Conservation (phyloP, 2,329 filamentous ascomycete species). For the Gaeumannomyces tritici region DNA sequence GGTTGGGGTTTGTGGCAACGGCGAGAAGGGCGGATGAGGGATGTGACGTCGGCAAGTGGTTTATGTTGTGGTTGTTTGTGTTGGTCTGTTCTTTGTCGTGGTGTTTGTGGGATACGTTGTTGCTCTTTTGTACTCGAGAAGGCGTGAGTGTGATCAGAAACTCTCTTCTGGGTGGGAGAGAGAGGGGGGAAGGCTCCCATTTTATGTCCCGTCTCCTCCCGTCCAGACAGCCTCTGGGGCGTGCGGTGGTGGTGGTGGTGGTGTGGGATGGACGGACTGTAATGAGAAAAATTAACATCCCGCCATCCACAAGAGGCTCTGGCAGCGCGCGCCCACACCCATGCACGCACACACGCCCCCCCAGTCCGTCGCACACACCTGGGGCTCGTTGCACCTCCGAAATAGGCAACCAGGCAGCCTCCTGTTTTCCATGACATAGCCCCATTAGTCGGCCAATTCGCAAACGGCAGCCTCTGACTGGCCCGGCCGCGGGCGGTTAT, state of each 20-base stretch:
- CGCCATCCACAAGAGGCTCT: background rate
- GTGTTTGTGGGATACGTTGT: background rate
- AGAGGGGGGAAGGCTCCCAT: background rate
- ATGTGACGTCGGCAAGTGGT: background rate
- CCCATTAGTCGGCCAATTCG: background rate
- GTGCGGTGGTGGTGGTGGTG: too few species aligned
- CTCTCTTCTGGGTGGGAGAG: background rate
- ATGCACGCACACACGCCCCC: background rate
- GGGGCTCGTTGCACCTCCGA: background rate
- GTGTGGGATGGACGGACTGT: background rate
- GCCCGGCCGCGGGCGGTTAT: background rate
- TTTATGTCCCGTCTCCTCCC: conserved; percentile 1
- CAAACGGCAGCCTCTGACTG: background rate
- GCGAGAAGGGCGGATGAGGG: background rate
- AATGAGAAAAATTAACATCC: background rate
- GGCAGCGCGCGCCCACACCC: too few species aligned
- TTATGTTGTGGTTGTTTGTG: background rate
- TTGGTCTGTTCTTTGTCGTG: background rate
- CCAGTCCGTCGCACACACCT: background rate
- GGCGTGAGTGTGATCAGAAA: background rate
- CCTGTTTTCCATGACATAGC: background rate
- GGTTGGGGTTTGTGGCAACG: background rate
- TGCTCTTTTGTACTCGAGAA: background rate
- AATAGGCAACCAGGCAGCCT: background rate
- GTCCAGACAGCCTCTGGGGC: background rate